These are phyloP conservation scores for Pisolithus albus DNA, from an alignment of 768 basidiomycete species.

Conservation along the genomic window DNA sequence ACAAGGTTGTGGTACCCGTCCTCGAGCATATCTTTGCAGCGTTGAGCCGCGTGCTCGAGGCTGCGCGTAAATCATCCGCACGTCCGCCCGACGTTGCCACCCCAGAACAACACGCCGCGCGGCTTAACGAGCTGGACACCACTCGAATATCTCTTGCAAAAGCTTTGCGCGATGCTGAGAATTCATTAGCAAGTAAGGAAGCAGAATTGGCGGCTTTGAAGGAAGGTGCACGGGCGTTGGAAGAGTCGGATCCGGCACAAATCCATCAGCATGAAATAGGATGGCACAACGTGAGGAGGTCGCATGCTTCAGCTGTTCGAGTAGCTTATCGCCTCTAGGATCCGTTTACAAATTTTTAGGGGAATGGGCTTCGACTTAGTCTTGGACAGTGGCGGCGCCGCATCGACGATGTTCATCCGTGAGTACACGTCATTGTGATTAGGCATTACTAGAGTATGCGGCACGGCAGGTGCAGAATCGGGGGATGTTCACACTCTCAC, in stretches of 20 bases:
- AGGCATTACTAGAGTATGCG: not conserved
- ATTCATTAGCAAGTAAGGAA: constrained; percentile 57
- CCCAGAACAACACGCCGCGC: constrained; percentile 50
- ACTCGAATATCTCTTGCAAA: constrained; percentile 62
- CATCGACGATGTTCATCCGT: constrained; percentile 65
- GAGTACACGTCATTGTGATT: constrained; percentile 24
- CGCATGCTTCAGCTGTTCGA: not conserved
- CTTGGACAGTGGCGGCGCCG: constrained; percentile 41
- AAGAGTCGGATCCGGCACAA: constrained; percentile 63
- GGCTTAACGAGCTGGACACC: constrained; percentile 59
- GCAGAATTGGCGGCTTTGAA: constrained; percentile 63
- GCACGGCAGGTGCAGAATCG: constrained; percentile 36
- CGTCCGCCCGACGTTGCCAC: constrained; percentile 67
- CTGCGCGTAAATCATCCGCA: constrained; percentile 63
- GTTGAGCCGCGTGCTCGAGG: constrained; percentile 56
- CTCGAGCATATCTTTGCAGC: constrained; percentile 32
- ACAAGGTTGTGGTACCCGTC: not conserved
- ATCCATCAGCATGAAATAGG: constrained; percentile 68
- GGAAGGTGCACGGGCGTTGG: constrained; percentile 53
- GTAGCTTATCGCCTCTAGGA: constrained; percentile 30
- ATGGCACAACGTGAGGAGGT: constrained; percentile 51
- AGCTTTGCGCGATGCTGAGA: constrained; percentile 67
- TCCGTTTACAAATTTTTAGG: constrained; percentile 63
- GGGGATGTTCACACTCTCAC: constrained; percentile 34
- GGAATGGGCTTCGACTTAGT: constrained; percentile 69